Conservation (phyloP, 805 yeast genomes). For the Starmerella vaccinii region DNA sequence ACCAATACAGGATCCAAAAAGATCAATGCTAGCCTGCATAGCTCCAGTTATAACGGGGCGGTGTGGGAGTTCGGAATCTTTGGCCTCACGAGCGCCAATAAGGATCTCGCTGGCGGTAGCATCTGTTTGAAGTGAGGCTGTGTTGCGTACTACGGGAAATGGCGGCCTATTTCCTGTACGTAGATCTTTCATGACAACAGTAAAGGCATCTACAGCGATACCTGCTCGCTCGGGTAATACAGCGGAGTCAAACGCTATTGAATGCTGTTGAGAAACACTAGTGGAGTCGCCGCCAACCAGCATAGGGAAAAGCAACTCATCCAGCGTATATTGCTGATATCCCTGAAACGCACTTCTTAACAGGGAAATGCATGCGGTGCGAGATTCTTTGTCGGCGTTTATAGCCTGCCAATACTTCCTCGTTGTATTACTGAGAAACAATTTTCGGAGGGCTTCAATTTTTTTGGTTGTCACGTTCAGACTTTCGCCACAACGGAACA, state of each 20-base stretch:
- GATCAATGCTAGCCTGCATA: slow-evolving; percentile 23
- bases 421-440: slow-evolving; percentile 40
- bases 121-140: background rate
- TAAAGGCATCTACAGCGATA: slow-evolving; percentile 59
- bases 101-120: slow-evolving; percentile 3
- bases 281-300: slow-evolving; percentile 32
- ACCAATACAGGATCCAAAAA: slow-evolving; percentile 24
- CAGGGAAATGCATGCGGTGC: slow-evolving; percentile 59
- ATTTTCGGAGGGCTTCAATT: slow-evolving; percentile 51
- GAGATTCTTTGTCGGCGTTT: slow-evolving; percentile 29
- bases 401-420: slow-evolving; percentile 58
- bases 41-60: slow-evolving; percentile 19
- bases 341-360: slow-evolving; percentile 70
- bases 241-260: slow-evolving; percentile 41
- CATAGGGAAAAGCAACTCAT: slow-evolving; percentile 63
- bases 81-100: slow-evolving; percentile 16
- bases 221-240: slow-evolving; percentile 60
- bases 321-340: slow-evolving; percentile 68
- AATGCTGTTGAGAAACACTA: slow-evolving; percentile 24
- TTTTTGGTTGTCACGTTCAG: slow-evolving; percentile 76
- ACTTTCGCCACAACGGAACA: slow-evolving; percentile 78
- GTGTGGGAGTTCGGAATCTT: slow-evolving; percentile 17
- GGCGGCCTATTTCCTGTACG: slow-evolving; percentile 50
- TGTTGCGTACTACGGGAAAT: slow-evolving; percentile 38
- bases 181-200: slow-evolving; percentile 57